Evolutionary conservation across 2,329 filamentous ascomycete species (phyloP), one percentile per base, ranked within the genome.

Genomic region (Akanthomyces muscarius): DNA sequence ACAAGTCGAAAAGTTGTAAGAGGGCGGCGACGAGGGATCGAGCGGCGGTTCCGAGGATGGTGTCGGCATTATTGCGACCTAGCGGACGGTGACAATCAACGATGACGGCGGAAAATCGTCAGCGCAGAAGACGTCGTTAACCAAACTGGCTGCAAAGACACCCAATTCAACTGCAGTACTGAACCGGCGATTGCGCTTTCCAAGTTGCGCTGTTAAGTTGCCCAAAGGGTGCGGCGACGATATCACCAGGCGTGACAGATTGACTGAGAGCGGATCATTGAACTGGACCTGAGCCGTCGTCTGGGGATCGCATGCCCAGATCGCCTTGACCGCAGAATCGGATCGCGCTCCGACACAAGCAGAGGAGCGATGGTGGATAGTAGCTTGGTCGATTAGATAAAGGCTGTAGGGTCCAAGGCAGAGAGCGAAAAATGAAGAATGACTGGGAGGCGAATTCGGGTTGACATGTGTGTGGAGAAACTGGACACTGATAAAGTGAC

Each of bases 11-110:
- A 78, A 77, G 62, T 69, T 71, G 63, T 75, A 72, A 5, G 74
- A 72, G 63, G 72, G 73, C 51, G 76, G 73, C 52, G 76, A 75
- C 45, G 73, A 69, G 38, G 73, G 72, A 65, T 75, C 72, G 51
- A 76, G 71, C 53, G 75, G 74, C 64, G 73, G 74, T 68, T 78
- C 77, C 60, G 76, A 75, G 18, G 79, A 80, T 63, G 79, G 79
- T 28, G 78, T 81, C 65, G 79, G 79, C 79, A 81, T 81, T 66
- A 63, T 76, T 63, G 57, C 18, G 54, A 51, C 38, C 44, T 5
- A 42, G 16, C 61, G 59, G 59, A 33, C 60, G 58, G 63, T 59
- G 62, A 56, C 55, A 63, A 45, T 66, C 57, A 65, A 67, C 69
- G 69, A 11, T 33, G 58, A 33, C 30, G 50, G 56, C 41, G 51